Evolutionary conservation across 1,139 yeast species (phyloP), one percentile per base, ranked within the genome.

Genomic region (Candida frijolesensis): DNA sequence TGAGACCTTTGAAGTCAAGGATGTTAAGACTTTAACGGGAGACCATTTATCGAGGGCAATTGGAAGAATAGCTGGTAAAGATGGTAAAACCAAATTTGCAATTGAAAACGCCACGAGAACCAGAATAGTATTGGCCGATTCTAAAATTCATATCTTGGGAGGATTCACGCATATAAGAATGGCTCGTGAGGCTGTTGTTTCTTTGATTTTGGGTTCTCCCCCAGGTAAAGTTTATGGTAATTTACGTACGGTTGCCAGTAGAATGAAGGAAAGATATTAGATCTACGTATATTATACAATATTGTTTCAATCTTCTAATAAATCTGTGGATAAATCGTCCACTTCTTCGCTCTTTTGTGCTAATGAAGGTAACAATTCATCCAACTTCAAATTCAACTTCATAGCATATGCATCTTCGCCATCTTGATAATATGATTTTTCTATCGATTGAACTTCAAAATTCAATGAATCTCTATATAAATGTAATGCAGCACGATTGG

Each of bases 61-160:
- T 67, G 99, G 99, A 62, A 91, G 99, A 80, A 94, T 94, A 69
- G 99, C 99, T 22, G 99, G 99, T 69, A 95, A 94, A 67, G 99
- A 94, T 66, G 99, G 99, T 65, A 92, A 92, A 72, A 94, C 99
- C 55, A 94, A 94, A 74, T 94, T 92, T 70, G 97, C 99, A 35
- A 94, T 94, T 63, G 99, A 94, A 71, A 94, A 94, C 65, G 98
- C 99, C 22, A 92, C 99, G 32, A 83, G 98, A 74, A 94, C 99
- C 12, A 87, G 99, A 78, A 92, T 94, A 46, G 99, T 94, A 18
- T 79, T 94, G 60, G 99, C 99, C 0, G 99, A 94, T 70, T 84
- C 96, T 44, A 94, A 92, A 69, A 92, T 94, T 61, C 99, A 94
- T 68, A 94, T 94, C 54, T 79, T 94, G 54, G 99, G 99, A 43